phyloP scores from a whole-genome alignment of 306 rosid species.

The Malus orientalis region DNA sequence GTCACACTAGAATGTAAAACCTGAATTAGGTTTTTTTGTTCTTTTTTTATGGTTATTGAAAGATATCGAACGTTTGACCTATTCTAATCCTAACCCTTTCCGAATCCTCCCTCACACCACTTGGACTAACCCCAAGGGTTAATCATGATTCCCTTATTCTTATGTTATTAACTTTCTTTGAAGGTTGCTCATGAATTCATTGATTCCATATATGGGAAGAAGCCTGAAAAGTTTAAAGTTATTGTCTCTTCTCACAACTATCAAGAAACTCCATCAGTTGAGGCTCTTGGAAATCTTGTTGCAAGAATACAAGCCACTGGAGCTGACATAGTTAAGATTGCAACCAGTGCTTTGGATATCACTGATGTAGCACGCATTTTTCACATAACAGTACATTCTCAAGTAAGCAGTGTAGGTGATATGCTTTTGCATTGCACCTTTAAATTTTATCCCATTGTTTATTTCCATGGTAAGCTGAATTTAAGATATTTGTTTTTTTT shows the following conservation, averaged over 20 bases:
- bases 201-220: constrained; percentile 56
- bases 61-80: not conserved
- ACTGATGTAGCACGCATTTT: constrained; percentile 73
- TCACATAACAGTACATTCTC: constrained; percentile 72
- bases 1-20: constrained; percentile 5
- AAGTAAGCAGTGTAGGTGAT: constrained; percentile 54
- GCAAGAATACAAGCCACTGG: constrained; percentile 86
- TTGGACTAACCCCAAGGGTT: not conserved
- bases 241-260: constrained; percentile 95
- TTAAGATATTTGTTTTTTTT: not conserved
- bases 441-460: not conserved
- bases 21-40: constrained; percentile 3
- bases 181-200: constrained; percentile 78
- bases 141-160: constrained; percentile 7
- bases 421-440: not conserved
- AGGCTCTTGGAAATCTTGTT: constrained; percentile 85
- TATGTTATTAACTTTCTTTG: constrained; percentile 22
- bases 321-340: constrained; percentile 91
- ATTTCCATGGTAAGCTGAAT: not conserved
- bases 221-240: constrained; percentile 52
- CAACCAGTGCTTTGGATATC: constrained; percentile 81
- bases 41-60: too few species aligned
- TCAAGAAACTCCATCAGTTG: constrained; percentile 67
- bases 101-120: not conserved
- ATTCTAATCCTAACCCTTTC: not conserved